Base-by-base conservation (phyloP, 2,329 filamentous ascomycete species). In the Stromatinia cepivora region DNA sequence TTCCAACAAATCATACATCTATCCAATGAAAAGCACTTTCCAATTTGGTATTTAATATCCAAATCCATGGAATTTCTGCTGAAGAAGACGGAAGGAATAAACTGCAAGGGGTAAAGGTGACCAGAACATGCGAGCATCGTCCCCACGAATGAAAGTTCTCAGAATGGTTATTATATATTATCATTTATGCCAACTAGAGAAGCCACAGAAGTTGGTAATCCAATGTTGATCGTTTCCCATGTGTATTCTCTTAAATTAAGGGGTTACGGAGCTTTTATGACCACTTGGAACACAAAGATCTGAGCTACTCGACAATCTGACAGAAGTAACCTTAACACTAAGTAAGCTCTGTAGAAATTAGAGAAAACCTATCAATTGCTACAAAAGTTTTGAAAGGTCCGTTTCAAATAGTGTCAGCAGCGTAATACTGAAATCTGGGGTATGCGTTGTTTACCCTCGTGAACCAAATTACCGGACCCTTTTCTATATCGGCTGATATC, bases 221-320 rank as follows among this genome's bases (percentile, higher is more conserved):
- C 20, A 22, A 25, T 57, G 34, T 58, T 36, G 64, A 58, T 50
- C 31, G 59, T 62, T 36, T 25, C 22, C 25, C 15, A 25, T 36
- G 42, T 57, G 39, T 31, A 34, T 53, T 6, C 25, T 42, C 20
- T 58, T 58, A 48, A 31, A 46, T 66, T 66, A 66, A 66, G 64
- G 52, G 64, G 64, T 59, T 66, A 66, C 52, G 53, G 64, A 59
- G 20, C 15, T 36, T 63, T 50, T 28, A 50, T 63, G 46, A 63
- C 61, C 31, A 52, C 61, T 50, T 36, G 46, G 34, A 7, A 63
- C 61, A 63, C 61, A 63, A 39, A 59, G 64, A 66, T 66, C 53
- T 66, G 39, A 66, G 64, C 64, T 42, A 66, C 64, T 66, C 64
- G 64, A 66, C 45, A 66, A 66, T 66, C 64, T 66, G 53, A 58